Evolutionary conservation across 805 yeast species (phyloP).

Genomic region (Pichia manshurica): DNA sequence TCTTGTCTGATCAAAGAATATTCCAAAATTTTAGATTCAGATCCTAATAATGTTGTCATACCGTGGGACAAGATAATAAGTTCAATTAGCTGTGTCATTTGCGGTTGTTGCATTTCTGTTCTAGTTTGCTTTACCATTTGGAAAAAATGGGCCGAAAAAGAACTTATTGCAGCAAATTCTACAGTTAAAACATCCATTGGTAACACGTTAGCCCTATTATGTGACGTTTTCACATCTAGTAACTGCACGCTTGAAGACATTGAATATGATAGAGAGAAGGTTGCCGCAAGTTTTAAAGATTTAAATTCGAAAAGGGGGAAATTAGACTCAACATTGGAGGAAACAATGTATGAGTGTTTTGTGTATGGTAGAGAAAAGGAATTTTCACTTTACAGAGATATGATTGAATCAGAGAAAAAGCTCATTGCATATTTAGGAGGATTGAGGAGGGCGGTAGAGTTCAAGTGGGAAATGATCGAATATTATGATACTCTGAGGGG

Average conservation of each 20-base stretch:
- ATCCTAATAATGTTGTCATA: constrained; percentile 27
- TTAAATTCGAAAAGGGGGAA: constrained; percentile 37
- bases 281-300: constrained; percentile 29
- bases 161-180: constrained; percentile 4
- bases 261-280: background rate
- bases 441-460: constrained; percentile 59
- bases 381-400: constrained; percentile 36
- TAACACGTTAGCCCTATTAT: constrained; percentile 37
- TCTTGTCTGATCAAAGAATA: constrained; percentile 64
- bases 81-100: constrained; percentile 49
- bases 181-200: constrained; percentile 39
- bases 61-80: constrained; percentile 51
- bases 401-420: constrained; percentile 48
- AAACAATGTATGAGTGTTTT: constrained; percentile 56
- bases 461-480: constrained; percentile 50
- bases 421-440: constrained; percentile 60
- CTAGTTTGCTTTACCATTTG: constrained; percentile 54
- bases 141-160: constrained; percentile 19
- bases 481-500: constrained; percentile 4
- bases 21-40: constrained; percentile 51
- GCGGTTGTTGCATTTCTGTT: constrained; percentile 59
- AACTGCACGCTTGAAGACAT: constrained; percentile 20
- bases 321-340: constrained; percentile 43
- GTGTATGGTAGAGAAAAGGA: constrained; percentile 52
- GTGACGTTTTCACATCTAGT: constrained; percentile 43